Evolutionary conservation across 768 basidiomycete species (phyloP).

Genomic region (Psilocybe subaeruginosa): DNA sequence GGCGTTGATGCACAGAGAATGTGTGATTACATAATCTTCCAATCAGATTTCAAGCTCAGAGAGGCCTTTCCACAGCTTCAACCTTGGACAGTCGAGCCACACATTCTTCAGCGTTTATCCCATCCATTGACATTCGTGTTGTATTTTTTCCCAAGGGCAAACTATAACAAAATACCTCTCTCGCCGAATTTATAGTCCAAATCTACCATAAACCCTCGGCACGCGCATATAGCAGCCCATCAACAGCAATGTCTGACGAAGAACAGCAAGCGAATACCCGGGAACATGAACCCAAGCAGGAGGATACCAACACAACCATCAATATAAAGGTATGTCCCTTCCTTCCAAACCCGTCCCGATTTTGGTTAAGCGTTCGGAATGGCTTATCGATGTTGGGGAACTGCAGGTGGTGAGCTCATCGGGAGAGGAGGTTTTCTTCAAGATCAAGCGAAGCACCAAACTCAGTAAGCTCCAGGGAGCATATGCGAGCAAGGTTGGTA

Average conservation of each 20-base stretch:
- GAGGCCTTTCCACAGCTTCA: conserved; percentile 3
- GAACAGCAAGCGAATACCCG: conserved; percentile 37
- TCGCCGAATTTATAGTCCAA: not conserved
- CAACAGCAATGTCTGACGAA: conserved; percentile 55
- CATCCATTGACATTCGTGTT: not conserved
- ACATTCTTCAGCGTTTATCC: not conserved
- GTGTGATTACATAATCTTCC: conserved; percentile 18
- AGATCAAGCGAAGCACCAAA: conserved; percentile 94
- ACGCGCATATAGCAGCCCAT: conserved; percentile 4
- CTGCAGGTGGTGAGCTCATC: conserved; percentile 70
- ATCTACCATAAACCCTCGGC: conserved; percentile 1
- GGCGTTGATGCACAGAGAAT: not conserved
- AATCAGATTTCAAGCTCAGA: conserved; percentile 20
- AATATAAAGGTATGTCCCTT: conserved; percentile 69
- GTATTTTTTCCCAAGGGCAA: not conserved
- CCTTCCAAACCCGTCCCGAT: not conserved
- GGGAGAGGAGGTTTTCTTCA: conserved; percentile 94
- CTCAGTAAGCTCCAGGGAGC: conserved; percentile 91
- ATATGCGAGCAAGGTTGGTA: conserved; percentile 91
- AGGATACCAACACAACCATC: conserved; percentile 66
- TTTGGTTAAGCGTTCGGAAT: not conserved
- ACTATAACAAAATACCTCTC: not conserved
- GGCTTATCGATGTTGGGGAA: conserved; percentile 11
- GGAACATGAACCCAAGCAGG: conserved; percentile 52
- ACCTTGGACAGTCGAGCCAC: conserved; percentile 4